Percentiles rank a stretch among this genome's conserved stretches.
phyloP scores from a whole-genome alignment of 495 filamentous ascomycete genomes.

The Xanthoparmelia taractica region DNA sequence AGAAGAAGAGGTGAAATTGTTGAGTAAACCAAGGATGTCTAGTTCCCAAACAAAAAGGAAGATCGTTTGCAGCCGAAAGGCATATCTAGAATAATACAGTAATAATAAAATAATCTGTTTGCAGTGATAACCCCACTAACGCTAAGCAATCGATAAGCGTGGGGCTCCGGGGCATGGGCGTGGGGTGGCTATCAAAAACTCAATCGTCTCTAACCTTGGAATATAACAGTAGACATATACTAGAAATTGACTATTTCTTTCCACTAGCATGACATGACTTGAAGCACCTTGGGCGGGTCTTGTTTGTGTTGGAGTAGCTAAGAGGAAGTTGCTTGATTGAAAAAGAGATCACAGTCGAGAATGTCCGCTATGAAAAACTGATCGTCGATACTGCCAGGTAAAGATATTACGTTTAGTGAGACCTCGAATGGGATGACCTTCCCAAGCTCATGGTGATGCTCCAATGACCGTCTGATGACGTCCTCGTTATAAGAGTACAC shows the following conservation, averaged over 20 bases:
- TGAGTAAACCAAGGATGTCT: conserved; percentile 12
- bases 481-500: too few species aligned
- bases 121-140: background rate
- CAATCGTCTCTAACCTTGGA: too few species aligned
- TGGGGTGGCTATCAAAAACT: too few species aligned
- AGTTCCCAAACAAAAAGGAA: conserved; percentile 12
- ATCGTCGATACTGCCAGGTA: background rate
- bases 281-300: too few species aligned
- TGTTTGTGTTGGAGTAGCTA: too few species aligned
- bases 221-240: too few species aligned
- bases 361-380: background rate
- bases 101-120: background rate
- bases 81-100: background rate
- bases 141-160: conserved; percentile 3
- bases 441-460: conserved; percentile 14
- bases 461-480: background rate
- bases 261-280: too few species aligned
- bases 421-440: background rate
- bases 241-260: too few species aligned
- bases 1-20: conserved; percentile 20
- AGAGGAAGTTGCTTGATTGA: too few species aligned
- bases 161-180: background rate
- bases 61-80: background rate
- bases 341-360: too few species aligned
- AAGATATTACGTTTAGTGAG: background rate